A percentile compares a stretch with the other conserved stretches of the same genome.
Evolutionary conservation across 768 basidiomycete genomes (phyloP).

Genomic region (Cubamyces sp.): DNA sequence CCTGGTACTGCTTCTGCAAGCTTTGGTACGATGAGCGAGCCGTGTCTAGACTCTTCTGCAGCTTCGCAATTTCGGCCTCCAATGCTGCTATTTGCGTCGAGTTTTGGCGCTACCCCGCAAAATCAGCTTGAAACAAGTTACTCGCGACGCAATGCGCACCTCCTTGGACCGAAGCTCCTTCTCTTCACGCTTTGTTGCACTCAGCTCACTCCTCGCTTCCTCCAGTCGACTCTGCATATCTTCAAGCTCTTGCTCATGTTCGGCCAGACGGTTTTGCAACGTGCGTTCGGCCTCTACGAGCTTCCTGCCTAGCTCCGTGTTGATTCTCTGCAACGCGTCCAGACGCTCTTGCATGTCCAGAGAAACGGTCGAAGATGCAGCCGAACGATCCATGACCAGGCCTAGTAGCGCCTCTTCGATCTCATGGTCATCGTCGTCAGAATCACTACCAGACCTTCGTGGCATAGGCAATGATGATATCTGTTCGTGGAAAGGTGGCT

Average conservation of each 20-base stretch:
- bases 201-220: conserved; percentile 76
- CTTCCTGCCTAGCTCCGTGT: conserved; percentile 75
- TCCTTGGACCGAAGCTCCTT: conserved; percentile 91
- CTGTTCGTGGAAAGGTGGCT: conserved; percentile 43
- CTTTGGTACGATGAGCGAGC: conserved; percentile 73
- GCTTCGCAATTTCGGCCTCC: conserved; percentile 79
- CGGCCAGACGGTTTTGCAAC: conserved; percentile 64
- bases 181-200: conserved; percentile 84
- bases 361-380: conserved; percentile 65
- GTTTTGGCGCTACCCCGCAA: conserved; percentile 52
- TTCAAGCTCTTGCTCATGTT: conserved; percentile 84
- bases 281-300: conserved; percentile 74
- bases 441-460: conserved; percentile 31
- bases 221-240: conserved; percentile 80
- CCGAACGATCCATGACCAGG: conserved; percentile 60
- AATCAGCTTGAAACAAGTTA: conserved; percentile 26
- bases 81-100: conserved; percentile 66
- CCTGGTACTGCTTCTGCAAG: conserved; percentile 86
- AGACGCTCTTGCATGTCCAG: conserved; percentile 74
- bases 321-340: conserved; percentile 73
- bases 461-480: conserved; percentile 66
- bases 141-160: conserved; percentile 44
- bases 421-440: conserved; percentile 47
- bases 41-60: conserved; percentile 74
- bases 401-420: conserved; percentile 54